Evolutionary conservation across 257 asterid genomes (phyloP), one percentile per base, ranked within the genome.

Genomic region (Galeopsis tetrahit): DNA sequence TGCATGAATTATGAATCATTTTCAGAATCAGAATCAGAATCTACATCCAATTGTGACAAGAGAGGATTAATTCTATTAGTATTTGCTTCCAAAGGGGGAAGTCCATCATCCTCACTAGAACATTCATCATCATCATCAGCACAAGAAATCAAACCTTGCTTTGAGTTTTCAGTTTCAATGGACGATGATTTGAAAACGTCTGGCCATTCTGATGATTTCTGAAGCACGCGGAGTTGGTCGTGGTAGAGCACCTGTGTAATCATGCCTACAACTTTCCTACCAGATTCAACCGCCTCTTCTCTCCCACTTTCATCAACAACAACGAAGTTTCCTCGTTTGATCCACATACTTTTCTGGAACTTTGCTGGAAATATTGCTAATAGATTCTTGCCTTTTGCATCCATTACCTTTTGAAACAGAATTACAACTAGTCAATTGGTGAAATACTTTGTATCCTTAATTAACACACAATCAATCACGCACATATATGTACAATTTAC

Each of bases 271-370:
- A 92, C 96, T 73, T 92, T 92, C 69, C 94, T 81, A 72, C 98
- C 98, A 66, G 84, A 81, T 69, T 87, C 97, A 4, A 73, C 81
- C 2, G 97, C 97, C 83, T 89, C 95, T 63, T 86, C 93, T 72
- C 97, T 87, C 69, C 95, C 98, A 72, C 86, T 93, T 71, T 87
- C 97, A 81, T 93, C 96, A 21, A 88, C 91, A 71, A 84, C 93
- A 48, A 93, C 88, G 63, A 90, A 93, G 82, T 79, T 93, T 60
- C 98, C 98, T 82, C 92, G 79, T 82, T 91, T 93, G 21, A 88
- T 90, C 97, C 96, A 93, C 97, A 91, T 86, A 84, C 92, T 87
- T 80, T 86, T 93, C 69, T 89, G 96, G 78, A 93, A 93, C 75
- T 89, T 93, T 6, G 98, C 97, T 39, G 97, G 98, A 77, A 93